Evolutionary conservation across 2,329 filamentous ascomycete species (phyloP).

Genomic region (Raffaelea ambrosiae): DNA sequence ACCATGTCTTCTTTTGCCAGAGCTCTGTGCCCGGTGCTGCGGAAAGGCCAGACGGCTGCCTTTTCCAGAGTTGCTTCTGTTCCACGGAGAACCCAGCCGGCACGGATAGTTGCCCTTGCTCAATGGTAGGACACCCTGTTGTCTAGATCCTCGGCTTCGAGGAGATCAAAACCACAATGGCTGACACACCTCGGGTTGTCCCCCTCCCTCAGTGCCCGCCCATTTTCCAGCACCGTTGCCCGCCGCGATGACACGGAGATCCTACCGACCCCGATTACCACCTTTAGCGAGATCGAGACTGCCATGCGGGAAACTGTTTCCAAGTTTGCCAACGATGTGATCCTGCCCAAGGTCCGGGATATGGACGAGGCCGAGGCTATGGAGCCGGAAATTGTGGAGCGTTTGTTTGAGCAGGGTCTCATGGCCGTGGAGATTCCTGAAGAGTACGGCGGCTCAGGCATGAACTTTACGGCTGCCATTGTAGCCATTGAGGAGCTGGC

Average conservation of each 20-base stretch:
- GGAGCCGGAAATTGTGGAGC: conserved; percentile 81
- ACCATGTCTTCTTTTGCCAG: conserved; percentile 41
- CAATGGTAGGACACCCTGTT: conserved; percentile 5
- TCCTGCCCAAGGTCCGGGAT: conserved; percentile 84
- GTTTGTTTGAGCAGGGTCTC: conserved; percentile 92
- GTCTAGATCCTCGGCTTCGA: too few species aligned
- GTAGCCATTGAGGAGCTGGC: conserved; percentile 96
- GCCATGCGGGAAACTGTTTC: conserved; percentile 85
- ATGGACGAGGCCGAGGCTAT: conserved; percentile 97
- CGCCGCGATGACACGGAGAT: conserved; percentile 64
- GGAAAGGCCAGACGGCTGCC: conserved; percentile 27
- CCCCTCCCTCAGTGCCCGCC: conserved; percentile 28
- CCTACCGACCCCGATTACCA: conserved; percentile 84
- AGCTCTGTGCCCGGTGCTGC: conserved; percentile 42
- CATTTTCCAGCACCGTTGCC: conserved; percentile 52
- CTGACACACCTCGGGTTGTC: too few species aligned
- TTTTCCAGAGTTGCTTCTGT: conserved; percentile 6
- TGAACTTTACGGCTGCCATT: conserved; percentile 97
- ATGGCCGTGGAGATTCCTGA: conserved; percentile 98
- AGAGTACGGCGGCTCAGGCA: conserved; percentile 90
- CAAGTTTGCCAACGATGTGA: conserved; percentile 83
- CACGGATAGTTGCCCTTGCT: conserved; percentile 10
- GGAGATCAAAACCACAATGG: neutral
- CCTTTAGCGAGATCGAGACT: conserved; percentile 80
- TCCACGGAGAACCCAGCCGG: conserved; percentile 4